Conservation (phyloP, 1,284 basidiomycete species). For the Takashimella tepidaria region DNA sequence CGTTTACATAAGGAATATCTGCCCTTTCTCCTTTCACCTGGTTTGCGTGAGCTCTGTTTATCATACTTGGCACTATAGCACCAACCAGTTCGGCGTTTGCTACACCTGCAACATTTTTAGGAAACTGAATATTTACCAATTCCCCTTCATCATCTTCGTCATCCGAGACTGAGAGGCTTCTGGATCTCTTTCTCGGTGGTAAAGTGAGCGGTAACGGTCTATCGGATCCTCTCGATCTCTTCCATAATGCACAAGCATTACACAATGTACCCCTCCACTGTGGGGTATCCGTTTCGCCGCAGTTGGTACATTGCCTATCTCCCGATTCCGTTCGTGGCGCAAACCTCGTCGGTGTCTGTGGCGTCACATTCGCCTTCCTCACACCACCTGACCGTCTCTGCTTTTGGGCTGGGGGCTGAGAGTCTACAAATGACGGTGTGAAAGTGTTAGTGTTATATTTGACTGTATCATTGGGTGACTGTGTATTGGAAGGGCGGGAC, state of each 20-base stretch:
- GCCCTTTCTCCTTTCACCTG: not conserved
- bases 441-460: no score
- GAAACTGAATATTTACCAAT: no score
- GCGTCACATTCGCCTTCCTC: not conserved
- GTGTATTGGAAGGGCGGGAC: no score
- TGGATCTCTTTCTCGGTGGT: constrained; percentile 9
- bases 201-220: constrained; percentile 22
- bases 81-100: no score
- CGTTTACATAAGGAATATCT: not conserved
- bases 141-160: not conserved
- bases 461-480: no score
- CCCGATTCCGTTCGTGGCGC: constrained; percentile 9
- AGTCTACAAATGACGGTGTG: no score
- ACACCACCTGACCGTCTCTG: no score
- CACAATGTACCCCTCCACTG: constrained; percentile 29
- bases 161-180: not conserved
- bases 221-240: constrained; percentile 24
- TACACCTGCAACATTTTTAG: no score
- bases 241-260: constrained; percentile 35
- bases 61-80: no score
- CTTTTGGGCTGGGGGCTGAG: no score
- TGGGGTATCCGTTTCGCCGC: constrained; percentile 26
- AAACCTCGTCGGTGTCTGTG: constrained; percentile 8
- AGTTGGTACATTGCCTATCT: constrained; percentile 27
- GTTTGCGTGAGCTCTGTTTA: no score